Evolutionary conservation across 2,329 filamentous ascomycete genomes (phyloP).

Genomic region (Fusarium setosum): DNA sequence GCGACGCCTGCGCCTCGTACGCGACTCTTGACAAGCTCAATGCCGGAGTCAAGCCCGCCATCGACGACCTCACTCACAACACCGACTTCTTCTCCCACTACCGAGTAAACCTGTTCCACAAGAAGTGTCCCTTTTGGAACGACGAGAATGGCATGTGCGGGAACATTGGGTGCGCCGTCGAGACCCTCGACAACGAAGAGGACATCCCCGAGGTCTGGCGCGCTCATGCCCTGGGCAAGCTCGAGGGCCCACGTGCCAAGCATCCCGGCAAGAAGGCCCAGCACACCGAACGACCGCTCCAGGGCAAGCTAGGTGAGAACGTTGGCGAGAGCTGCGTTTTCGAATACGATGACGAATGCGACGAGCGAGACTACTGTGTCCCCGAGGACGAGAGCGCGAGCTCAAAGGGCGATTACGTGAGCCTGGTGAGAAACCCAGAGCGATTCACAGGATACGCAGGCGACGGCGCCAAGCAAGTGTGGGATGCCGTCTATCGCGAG

Average conservation of each 20-base stretch:
- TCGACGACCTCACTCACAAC: slow-evolving; percentile 83
- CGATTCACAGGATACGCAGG: slow-evolving; percentile 95
- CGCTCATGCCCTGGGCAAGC: slow-evolving; percentile 88
- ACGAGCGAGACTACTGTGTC: slow-evolving; percentile 96
- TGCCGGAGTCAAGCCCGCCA: slow-evolving; percentile 76
- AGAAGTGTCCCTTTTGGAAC: slow-evolving; percentile 95
- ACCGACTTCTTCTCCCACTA: slow-evolving; percentile 99
- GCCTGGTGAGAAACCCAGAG: slow-evolving; percentile 91
- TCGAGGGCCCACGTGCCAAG: slow-evolving; percentile 89
- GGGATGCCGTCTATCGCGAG: slow-evolving; percentile 96
- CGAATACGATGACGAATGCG: slow-evolving; percentile 97
- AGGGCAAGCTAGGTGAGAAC: slow-evolving; percentile 83
- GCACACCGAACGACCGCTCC: slow-evolving; percentile 77
- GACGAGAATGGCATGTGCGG: slow-evolving; percentile 95
- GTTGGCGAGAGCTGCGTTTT: slow-evolving; percentile 97
- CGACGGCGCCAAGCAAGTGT: slow-evolving; percentile 86
- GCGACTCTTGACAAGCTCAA: slow-evolving; percentile 90
- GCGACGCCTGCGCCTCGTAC: slow-evolving; percentile 95
- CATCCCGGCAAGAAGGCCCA: slow-evolving; percentile 85
- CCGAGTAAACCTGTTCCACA: slow-evolving; percentile 93
- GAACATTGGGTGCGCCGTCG: slow-evolving; percentile 95
- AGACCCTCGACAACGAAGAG: slow-evolving; percentile 93
- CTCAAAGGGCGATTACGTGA: slow-evolving; percentile 96
- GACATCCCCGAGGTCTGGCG: slow-evolving; percentile 94
- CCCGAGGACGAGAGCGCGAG: slow-evolving; percentile 91